These are phyloP conservation scores for Tillandsia leiboldiana DNA, from an alignment of 176 grass and related monocot genomes.

Conservation along the genomic window DNA sequence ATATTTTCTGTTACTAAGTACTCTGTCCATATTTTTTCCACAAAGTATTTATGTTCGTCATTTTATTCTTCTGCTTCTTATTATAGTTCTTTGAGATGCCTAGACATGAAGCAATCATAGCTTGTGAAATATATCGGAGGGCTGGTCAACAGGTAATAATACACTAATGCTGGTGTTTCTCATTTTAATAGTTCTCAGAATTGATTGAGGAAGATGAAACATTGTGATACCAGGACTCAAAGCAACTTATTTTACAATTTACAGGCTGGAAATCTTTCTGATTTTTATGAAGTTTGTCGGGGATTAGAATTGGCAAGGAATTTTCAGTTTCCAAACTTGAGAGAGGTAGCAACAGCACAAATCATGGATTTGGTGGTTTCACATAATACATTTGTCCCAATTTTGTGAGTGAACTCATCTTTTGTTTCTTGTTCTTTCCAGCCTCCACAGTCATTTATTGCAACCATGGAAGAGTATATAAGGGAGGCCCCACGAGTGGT, in stretches of 20 bases:
- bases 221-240: not conserved
- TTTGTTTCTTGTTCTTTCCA: slow-evolving; percentile 29
- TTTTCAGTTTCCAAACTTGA: slow-evolving; percentile 94
- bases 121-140: slow-evolving; percentile 83
- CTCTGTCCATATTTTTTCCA: not conserved
- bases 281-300: slow-evolving; percentile 89
- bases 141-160: slow-evolving; percentile 79
- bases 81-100: slow-evolving; percentile 95
- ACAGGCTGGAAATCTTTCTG: slow-evolving; percentile 87
- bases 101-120: slow-evolving; percentile 85
- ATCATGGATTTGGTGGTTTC: slow-evolving; percentile 1
- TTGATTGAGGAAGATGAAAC: too few relatives aligned
- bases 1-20: not conserved
- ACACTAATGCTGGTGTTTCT: too few relatives aligned
- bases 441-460: slow-evolving; percentile 89
- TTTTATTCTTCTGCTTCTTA: not conserved
- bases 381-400: slow-evolving; percentile 17
- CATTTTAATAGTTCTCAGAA: too few relatives aligned
- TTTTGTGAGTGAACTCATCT: not conserved
- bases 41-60: not conserved
- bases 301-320: slow-evolving; percentile 90
- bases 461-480: slow-evolving; percentile 96
- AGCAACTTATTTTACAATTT: slow-evolving; percentile 20
- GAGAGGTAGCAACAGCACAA: slow-evolving; percentile 47
- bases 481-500: slow-evolving; percentile 82